Evolutionary conservation across 352 stramenopile species (phyloP).

Genomic region (Pythium dissotocum): DNA sequence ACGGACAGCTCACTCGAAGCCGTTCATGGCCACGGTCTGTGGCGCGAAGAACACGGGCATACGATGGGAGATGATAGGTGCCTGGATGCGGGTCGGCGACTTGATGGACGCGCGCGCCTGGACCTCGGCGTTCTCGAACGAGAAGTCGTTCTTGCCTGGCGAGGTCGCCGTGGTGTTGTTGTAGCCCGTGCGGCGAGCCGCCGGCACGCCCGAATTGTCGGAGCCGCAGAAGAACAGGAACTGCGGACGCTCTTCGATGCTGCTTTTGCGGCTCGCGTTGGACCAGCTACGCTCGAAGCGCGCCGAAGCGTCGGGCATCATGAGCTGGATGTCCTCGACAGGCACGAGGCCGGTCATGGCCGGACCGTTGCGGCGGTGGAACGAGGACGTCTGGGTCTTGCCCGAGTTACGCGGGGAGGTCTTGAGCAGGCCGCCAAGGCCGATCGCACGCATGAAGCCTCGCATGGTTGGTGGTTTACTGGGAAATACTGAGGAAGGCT

Average conservation of each 20-base stretch:
- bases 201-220: constrained; percentile 33
- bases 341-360: constrained; percentile 23
- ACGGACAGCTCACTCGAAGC: constrained; percentile 21
- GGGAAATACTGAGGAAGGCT: constrained; percentile 6
- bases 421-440: constrained; percentile 58
- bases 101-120: constrained; percentile 29
- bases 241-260: constrained; percentile 56
- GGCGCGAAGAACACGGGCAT: constrained; percentile 76
- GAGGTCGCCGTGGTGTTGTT: constrained; percentile 7
- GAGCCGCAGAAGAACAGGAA: constrained; percentile 81
- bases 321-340: constrained; percentile 24
- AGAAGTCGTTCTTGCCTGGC: neutral
- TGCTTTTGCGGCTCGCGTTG: constrained; percentile 23
- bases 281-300: neutral
- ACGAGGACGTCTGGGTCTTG: constrained; percentile 7
- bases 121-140: constrained; percentile 26
- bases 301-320: constrained; percentile 16
- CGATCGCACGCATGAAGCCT: constrained; percentile 65
- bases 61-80: constrained; percentile 55
- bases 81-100: constrained; percentile 26
- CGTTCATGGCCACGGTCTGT: constrained; percentile 16
- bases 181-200: constrained; percentile 12
- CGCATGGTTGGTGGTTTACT: constrained; percentile 46
- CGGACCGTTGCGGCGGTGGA: neutral
- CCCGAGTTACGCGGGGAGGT: constrained; percentile 9